phyloP scores from a whole-genome alignment of 805 yeast species.

The Yamadazyma tumulicola region DNA sequence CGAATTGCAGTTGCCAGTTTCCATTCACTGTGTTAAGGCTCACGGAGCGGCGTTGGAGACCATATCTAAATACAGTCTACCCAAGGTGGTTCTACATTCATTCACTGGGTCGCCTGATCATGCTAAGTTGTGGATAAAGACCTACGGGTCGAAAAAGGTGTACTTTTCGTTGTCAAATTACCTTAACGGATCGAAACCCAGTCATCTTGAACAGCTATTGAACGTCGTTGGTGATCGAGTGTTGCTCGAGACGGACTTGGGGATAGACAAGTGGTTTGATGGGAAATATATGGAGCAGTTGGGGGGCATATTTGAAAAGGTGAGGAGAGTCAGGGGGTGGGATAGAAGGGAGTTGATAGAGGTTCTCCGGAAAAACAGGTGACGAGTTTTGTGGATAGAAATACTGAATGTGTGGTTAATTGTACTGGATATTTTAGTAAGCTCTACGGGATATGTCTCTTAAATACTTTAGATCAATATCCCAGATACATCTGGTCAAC shows the following conservation, averaged over 20 bases:
- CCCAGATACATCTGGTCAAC: no score
- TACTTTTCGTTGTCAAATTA: constrained; percentile 53
- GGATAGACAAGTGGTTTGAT: constrained; percentile 23
- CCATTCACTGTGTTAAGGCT: constrained; percentile 82
- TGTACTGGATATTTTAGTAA: no score
- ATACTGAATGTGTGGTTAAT: no score
- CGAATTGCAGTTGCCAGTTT: constrained; percentile 47
- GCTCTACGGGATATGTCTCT: no score
- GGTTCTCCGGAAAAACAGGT: no score
- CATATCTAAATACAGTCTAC: constrained; percentile 22
- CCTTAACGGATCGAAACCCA: constrained; percentile 40
- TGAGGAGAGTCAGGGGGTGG: constrained; percentile 14
- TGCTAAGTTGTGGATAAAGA: constrained; percentile 44
- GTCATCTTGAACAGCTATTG: constrained; percentile 16
- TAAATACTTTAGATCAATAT: no score
- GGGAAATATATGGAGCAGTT: constrained; percentile 21
- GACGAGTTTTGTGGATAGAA: no score
- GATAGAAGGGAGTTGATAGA: constrained; percentile 9
- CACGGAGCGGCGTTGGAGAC: constrained; percentile 58
- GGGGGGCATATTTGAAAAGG: constrained; percentile 17
- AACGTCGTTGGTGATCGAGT: constrained; percentile 23
- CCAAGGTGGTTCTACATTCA: constrained; percentile 69
- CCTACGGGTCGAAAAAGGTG: constrained; percentile 24
- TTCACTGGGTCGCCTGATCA: constrained; percentile 81
- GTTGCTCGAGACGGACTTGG: constrained; percentile 34